Conservation (phyloP, 2,329 filamentous ascomycete species). For the Sclerotinia sclerotiorum region DNA sequence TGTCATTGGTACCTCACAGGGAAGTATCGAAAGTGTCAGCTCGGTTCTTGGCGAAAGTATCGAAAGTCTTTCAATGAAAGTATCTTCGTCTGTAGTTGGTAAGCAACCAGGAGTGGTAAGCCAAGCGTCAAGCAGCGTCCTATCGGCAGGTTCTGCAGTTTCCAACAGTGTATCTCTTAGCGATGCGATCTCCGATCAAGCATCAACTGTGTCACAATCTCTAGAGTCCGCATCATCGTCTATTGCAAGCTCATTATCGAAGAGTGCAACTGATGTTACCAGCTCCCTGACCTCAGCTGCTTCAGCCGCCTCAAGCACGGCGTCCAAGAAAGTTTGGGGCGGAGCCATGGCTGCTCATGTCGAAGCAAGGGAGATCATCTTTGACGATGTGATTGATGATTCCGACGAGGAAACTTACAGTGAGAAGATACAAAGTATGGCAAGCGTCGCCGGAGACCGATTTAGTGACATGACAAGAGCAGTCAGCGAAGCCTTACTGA, state of each 20-base stretch:
- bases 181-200: conserved; percentile 27
- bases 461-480: conserved; percentile 55
- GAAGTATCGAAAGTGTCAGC: conserved; percentile 34
- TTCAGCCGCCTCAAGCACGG: conserved; percentile 34
- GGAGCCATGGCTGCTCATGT: conserved; percentile 42
- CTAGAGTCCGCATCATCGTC: conserved; percentile 39
- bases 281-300: conserved; percentile 34
- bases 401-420: conserved; percentile 48
- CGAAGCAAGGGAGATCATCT: conserved; percentile 52
- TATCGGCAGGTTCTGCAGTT: conserved; percentile 34
- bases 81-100: conserved; percentile 34
- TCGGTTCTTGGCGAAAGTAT: conserved; percentile 32
- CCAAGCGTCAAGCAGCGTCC: conserved; percentile 37
- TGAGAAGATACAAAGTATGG: conserved; percentile 51
- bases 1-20: conserved; percentile 34
- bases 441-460: conserved; percentile 52
- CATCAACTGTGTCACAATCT: conserved; percentile 32
- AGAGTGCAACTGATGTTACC: conserved; percentile 36
- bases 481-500: conserved; percentile 55
- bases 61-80: conserved; percentile 33
- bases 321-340: conserved; percentile 51
- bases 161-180: conserved; percentile 33
- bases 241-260: conserved; percentile 40
- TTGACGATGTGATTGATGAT: conserved; percentile 48
- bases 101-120: conserved; percentile 33